Base-by-base conservation (phyloP, 2,329 filamentous ascomycete species). In the Aureobasidium melanogenum region DNA sequence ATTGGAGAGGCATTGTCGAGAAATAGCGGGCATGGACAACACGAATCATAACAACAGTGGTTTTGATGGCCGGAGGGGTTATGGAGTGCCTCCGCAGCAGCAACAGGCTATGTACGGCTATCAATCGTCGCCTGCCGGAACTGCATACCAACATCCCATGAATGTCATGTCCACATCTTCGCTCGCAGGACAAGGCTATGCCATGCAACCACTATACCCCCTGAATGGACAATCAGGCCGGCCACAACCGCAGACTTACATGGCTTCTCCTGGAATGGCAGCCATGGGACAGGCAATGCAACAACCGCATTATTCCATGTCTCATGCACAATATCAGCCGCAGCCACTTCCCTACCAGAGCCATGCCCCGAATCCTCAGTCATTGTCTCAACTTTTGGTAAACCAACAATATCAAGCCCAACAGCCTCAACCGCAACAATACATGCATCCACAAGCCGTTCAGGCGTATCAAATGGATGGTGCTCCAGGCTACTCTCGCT, bases 351-450 rank as follows among this genome's bases (percentile, higher is more conserved):
- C 65, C 39, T 70, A 72, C 48, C 77, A 75, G 47, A 59, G 17
- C 50, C 71, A 75, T 19, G 67, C 70, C 38, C 69, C 71, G 38
- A 71, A 32, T 5, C 19, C 73, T 43, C 71, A 76, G 51, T 69
- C 73, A 28, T 73, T 73, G 58, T 66, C 74, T 43, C 68, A 72
- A 36, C 68, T 73, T 61, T 67, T 69, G 46, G 44, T 39, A 5
- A 32, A 39, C 26, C 63, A 63, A 14, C 69, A 73, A 44, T 70
- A 71, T 46, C 73, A 74, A 57, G 69, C 75, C 22, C 71, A 73
- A 41, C 73, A 74, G 22, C 67, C 75, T 19, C 74, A 75, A 15
- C 24, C 55, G 17, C 55, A 48, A 32, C 43, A 41, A 41, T 59
- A 36, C 44, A 39, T 50, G 34, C 62, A 61, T 44, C 62, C 47